Evolutionary conservation across 78 protist species (phyloP).

Genomic region (Isochrysis galbana): DNA sequence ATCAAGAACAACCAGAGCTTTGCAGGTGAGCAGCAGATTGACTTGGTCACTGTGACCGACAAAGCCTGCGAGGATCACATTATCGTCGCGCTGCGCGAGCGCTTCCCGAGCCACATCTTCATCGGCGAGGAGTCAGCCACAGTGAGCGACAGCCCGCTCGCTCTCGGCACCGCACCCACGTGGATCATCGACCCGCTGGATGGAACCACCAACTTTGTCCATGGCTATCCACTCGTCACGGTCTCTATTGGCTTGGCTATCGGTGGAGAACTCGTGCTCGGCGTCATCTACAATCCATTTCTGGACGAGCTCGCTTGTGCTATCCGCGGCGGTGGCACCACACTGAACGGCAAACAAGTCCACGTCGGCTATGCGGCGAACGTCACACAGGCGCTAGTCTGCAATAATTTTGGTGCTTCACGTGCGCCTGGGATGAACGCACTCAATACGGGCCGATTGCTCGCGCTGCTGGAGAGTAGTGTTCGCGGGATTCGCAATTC

Average conservation of each 20-base stretch:
- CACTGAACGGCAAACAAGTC: constrained; percentile 52
- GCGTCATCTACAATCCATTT: background rate
- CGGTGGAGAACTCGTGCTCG: background rate
- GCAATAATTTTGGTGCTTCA: background rate
- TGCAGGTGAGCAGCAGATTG: background rate
- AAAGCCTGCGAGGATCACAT: background rate
- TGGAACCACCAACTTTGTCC: background rate
- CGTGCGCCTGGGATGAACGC: background rate
- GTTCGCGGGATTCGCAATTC: background rate
- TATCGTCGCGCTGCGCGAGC: background rate
- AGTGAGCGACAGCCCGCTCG: background rate
- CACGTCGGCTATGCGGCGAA: background rate
- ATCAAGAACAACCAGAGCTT: background rate
- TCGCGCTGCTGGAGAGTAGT: background rate
- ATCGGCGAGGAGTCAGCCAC: constrained; percentile 22
- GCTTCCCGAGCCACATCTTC: background rate
- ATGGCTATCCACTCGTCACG: background rate
- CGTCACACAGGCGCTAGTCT: background rate
- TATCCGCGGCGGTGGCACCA: constrained; percentile 60
- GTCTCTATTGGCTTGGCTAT: background rate
- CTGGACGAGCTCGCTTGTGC: constrained; percentile 55
- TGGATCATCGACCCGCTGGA: constrained; percentile 25
- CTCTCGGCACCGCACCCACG: background rate
- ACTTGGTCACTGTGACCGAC: background rate
- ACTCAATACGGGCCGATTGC: background rate